Evolutionary conservation across 257 asterid species (phyloP).

Genomic region (Dorcoceras hygrometricum): DNA sequence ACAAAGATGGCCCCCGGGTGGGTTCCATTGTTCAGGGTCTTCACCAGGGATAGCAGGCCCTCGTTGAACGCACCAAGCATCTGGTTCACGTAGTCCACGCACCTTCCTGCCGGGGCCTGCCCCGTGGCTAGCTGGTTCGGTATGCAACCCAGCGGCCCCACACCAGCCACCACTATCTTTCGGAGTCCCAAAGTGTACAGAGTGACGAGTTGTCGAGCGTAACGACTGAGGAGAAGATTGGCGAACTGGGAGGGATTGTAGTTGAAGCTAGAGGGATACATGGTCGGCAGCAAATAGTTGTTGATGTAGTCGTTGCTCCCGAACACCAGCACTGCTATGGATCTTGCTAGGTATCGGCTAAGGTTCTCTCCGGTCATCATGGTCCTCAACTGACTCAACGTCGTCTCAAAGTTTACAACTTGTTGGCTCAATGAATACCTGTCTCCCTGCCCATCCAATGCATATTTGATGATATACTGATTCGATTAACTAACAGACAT

Average conservation of each 20-base stretch:
- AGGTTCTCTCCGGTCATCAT: constrained; percentile 44
- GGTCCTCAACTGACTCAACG: constrained; percentile 50
- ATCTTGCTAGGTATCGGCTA: constrained; percentile 41
- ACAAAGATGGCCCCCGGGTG: constrained; percentile 41
- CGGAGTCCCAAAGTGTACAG: constrained; percentile 53
- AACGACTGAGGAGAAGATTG: constrained; percentile 65
- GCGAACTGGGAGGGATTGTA: constrained; percentile 71
- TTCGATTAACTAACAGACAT: no score
- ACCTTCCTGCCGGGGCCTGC: constrained; percentile 45
- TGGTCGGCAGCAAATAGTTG: constrained; percentile 71
- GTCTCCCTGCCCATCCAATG: constrained; percentile 53
- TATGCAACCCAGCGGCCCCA: constrained; percentile 82
- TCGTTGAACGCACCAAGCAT: constrained; percentile 43
- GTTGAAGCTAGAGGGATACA: constrained; percentile 61
- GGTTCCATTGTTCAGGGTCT: constrained; percentile 40
- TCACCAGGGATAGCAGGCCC: constrained; percentile 44
- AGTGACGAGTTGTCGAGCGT: constrained; percentile 69
- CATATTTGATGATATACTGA: no score
- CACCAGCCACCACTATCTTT: constrained; percentile 58
- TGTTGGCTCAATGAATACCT: constrained; percentile 73
- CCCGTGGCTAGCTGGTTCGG: constrained; percentile 60
- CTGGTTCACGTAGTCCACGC: constrained; percentile 44
- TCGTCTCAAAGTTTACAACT: constrained; percentile 71
- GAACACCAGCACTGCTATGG: constrained; percentile 59
- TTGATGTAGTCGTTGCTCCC: constrained; percentile 98